A percentile compares a stretch with the other conserved stretches of the same genome.
phyloP scores from a whole-genome alignment of 805 yeast genomes.

The Suhomyces vadensis region DNA sequence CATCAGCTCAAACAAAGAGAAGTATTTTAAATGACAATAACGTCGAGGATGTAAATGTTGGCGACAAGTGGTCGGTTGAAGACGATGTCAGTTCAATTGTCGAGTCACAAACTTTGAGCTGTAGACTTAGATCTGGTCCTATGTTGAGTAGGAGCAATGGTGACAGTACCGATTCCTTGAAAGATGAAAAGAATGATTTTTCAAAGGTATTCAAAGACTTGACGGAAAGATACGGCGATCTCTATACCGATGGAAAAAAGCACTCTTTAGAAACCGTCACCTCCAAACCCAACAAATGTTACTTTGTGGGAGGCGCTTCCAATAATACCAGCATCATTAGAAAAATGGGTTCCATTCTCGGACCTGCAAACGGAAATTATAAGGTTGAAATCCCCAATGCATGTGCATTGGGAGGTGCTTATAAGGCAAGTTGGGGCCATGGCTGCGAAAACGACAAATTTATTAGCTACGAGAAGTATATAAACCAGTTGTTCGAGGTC shows the following conservation, averaged over 20 bases:
- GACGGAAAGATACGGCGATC: slow-evolving; percentile 38
- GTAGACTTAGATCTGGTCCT: slow-evolving; percentile 78
- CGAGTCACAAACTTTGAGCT: slow-evolving; percentile 84
- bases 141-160: slow-evolving; percentile 48
- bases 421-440: slow-evolving; percentile 75
- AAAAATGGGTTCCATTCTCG: slow-evolving; percentile 70
- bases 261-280: slow-evolving; percentile 46
- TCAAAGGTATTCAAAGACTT: slow-evolving; percentile 26
- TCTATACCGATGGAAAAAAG: slow-evolving; percentile 50
- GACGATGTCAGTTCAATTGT: slow-evolving; percentile 75
- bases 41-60: slow-evolving; percentile 22
- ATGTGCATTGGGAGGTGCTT: slow-evolving; percentile 91
- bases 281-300: slow-evolving; percentile 65
- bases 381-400: slow-evolving; percentile 81
- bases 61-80: slow-evolving; percentile 46
- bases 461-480: slow-evolving; percentile 44
- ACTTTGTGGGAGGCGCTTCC: slow-evolving; percentile 88
- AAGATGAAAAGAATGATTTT: slow-evolving; percentile 6
- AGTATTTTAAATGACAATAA: slow-evolving; percentile 39
- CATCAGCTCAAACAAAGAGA: slow-evolving; percentile 60
- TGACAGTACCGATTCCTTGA: background rate
- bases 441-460: slow-evolving; percentile 29
- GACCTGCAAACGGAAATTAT: slow-evolving; percentile 64
- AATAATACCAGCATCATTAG: slow-evolving; percentile 66
- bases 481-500: slow-evolving; percentile 46